Evolutionary conservation across 2,329 filamentous ascomycete genomes (phyloP).

Genomic region (Trichoderma atrobrunneum): DNA sequence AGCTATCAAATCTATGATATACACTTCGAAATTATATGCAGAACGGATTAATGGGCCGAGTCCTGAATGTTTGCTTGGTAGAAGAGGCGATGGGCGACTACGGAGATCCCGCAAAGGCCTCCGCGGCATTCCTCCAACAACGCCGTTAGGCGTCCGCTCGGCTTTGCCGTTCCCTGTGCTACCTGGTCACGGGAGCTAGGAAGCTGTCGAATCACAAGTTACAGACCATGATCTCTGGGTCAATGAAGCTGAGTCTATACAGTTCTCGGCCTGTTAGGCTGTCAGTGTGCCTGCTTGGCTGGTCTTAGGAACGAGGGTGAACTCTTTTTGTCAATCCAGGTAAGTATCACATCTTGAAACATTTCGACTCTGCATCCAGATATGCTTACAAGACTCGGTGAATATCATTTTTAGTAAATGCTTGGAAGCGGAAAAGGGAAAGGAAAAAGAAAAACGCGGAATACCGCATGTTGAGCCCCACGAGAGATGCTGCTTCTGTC

Average conservation of each 20-base stretch:
- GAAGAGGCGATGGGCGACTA: not conserved
- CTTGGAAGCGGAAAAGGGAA: not conserved
- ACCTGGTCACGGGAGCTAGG: slow-evolving; percentile 8
- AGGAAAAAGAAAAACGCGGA: not conserved
- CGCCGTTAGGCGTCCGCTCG: not conserved
- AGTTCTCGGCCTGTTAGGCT: not conserved
- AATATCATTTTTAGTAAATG: not conserved
- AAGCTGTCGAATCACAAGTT: not conserved
- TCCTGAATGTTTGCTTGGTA: not conserved
- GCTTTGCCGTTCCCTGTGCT: not conserved
- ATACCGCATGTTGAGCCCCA: not conserved
- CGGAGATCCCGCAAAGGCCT: not conserved
- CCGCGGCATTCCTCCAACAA: not conserved
- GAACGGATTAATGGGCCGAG: not conserved
- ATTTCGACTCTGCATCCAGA: not conserved
- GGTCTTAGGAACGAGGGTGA: not conserved
- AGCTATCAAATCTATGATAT: not conserved
- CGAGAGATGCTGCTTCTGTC: not conserved
- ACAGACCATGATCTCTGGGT: not conserved
- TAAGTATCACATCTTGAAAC: not conserved
- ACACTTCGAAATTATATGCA: not conserved
- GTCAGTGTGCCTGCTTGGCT: not conserved
- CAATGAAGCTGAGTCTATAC: not conserved
- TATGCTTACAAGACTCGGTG: not conserved
- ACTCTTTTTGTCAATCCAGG: not conserved